Percentiles rank a stretch among this genome's conserved stretches.
phyloP scores from a whole-genome alignment of 73 alveolate species.

The Uronychia binucleata region DNA sequence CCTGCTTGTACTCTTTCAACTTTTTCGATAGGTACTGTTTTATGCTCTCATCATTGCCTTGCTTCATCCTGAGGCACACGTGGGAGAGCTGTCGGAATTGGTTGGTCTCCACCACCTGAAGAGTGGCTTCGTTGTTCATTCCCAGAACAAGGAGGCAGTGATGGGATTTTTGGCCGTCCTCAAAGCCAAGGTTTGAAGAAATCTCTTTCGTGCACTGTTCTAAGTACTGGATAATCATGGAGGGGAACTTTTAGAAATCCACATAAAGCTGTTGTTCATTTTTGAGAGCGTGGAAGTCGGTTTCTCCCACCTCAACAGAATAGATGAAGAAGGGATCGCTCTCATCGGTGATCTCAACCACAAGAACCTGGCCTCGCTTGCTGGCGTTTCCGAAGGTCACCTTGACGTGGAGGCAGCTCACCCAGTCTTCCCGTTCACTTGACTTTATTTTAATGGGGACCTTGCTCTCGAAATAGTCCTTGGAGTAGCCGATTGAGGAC shows the following conservation, averaged over 20 bases:
- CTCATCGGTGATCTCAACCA: constrained; percentile 61
- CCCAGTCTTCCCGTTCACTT: constrained; percentile 49
- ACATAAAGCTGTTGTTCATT: constrained; percentile 39
- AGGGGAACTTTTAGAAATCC: constrained; percentile 53
- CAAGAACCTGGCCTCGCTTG: constrained; percentile 32
- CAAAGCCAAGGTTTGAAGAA: background rate
- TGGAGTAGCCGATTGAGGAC: background rate
- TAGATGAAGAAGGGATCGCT: constrained; percentile 67
- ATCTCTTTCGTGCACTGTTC: constrained; percentile 16
- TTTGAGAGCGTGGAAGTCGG: constrained; percentile 57
- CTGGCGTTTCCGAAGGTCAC: background rate
- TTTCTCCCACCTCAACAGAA: constrained; percentile 52
- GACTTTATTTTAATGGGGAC: constrained; percentile 40
- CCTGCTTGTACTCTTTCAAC: constrained; percentile 31
- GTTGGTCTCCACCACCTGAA: constrained; percentile 38
- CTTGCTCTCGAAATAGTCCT: constrained; percentile 11
- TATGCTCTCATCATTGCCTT: constrained; percentile 61
- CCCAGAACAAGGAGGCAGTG: background rate
- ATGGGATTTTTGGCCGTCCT: background rate
- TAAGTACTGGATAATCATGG: constrained; percentile 13
- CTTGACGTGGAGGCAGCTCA: constrained; percentile 9
- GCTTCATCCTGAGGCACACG: constrained; percentile 14
- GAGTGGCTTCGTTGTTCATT: constrained; percentile 27
- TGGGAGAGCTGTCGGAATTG: constrained; percentile 23
- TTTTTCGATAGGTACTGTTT: constrained; percentile 50